Percentiles rank a stretch among this genome's conserved stretches.
These are phyloP conservation scores for Choiromyces venosus DNA, from an alignment of 495 filamentous ascomycete species.

Conservation along the genomic window DNA sequence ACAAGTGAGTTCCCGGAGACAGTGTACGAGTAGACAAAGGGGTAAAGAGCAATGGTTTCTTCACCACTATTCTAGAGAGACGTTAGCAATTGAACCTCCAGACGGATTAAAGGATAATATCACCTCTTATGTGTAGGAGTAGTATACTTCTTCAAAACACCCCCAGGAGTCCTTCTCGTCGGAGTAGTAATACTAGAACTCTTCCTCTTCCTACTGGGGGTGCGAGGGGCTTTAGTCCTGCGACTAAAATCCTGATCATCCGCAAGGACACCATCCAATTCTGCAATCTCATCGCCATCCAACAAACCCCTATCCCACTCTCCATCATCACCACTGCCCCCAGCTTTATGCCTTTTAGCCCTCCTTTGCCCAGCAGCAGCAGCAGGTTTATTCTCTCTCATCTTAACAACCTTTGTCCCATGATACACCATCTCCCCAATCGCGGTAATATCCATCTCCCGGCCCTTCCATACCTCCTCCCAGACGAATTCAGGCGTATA, in stretches of 20 bases:
- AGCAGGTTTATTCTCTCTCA: slow-evolving; percentile 52
- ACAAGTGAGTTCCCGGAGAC: slow-evolving; percentile 66
- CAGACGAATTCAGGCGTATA: slow-evolving; percentile 92
- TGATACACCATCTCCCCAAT: slow-evolving; percentile 62
- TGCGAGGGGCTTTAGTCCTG: slow-evolving; percentile 48
- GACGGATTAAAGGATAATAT: neutral
- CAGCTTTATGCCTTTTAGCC: slow-evolving; percentile 43
- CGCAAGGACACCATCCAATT: slow-evolving; percentile 34
- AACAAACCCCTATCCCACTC: slow-evolving; percentile 37
- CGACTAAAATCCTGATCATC: slow-evolving; percentile 56
- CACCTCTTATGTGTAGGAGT: slow-evolving; percentile 70
- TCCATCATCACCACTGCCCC: slow-evolving; percentile 48
- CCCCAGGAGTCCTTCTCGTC: slow-evolving; percentile 55
- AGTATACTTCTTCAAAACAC: slow-evolving; percentile 47
- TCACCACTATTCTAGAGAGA: slow-evolving; percentile 61
- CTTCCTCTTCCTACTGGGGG: slow-evolving; percentile 45
- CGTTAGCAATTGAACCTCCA: slow-evolving; percentile 7
- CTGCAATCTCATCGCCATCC: slow-evolving; percentile 18
- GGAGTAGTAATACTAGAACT: slow-evolving; percentile 48
- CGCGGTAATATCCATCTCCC: slow-evolving; percentile 54
- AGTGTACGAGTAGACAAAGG: slow-evolving; percentile 83
- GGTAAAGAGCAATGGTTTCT: slow-evolving; percentile 91
- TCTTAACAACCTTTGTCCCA: slow-evolving; percentile 67
- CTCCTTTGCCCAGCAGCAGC: slow-evolving; percentile 46
- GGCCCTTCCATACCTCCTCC: slow-evolving; percentile 71